Evolutionary conservation across 2,329 filamentous ascomycete species (phyloP), one percentile per base, ranked within the genome.

Genomic region (Fusarium burgessii): DNA sequence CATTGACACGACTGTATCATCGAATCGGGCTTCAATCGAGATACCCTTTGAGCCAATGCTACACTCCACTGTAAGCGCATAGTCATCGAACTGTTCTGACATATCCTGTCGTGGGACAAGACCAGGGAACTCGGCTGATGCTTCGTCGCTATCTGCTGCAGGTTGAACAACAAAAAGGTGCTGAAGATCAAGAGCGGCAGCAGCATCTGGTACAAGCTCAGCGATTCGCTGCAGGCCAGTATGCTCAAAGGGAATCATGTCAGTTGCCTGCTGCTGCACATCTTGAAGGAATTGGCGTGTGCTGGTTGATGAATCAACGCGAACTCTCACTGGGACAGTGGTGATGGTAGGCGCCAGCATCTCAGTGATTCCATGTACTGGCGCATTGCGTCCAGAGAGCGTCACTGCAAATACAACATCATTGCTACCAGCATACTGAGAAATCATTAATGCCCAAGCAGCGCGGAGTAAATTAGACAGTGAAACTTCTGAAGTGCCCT

Each of bases 101-200:
- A 32, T 33, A 10, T 52, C 50, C 7, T 59, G 14, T 17, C 8
- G 14, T 1, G 41, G 49, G 3, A 29, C 46, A 6, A 59, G 32
- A 2, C 57, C 57, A 14, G 47, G 47, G 32, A 59, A 17, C 6
- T 55, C 47, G 2, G 11, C 17, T 0, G 23, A 33, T 36, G 23
- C 38, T 14, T 55, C 47, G 2, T 54, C 47, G 6, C n/a, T 23
- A 1, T 54, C 40, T 1, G 47, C 47, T 5, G 29, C 36, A 0
- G 57, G 57, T 5, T 59, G 47, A 5, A 59, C 40, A 7, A 55
- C 47, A 4, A 59, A 41, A 15, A 54, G 47, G 11, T 59, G 57
- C 8, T 25, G 40, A 13, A 55, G 33, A 14, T 59, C 47, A 2
- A 40, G 38, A 2, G 57, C 47, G 4, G 57, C 8, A 1, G 50